Evolutionary conservation across 1,284 basidiomycete species (phyloP).

Genomic region (Ganoderma meredithae): DNA sequence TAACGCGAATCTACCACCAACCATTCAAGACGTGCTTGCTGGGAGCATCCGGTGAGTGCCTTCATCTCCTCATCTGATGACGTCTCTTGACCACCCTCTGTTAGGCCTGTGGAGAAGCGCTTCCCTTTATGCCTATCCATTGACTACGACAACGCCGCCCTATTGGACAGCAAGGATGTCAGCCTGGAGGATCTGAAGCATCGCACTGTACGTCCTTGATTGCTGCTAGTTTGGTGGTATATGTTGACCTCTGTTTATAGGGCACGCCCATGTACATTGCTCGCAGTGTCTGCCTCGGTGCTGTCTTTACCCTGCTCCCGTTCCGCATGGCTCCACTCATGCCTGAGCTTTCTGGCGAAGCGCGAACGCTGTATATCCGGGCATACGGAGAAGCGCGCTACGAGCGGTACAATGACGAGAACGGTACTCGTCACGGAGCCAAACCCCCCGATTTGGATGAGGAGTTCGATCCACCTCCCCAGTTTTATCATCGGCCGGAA

Average conservation of each 20-base stretch:
- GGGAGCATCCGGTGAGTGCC: background rate
- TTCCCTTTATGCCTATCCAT: background rate
- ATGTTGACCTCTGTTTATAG: background rate
- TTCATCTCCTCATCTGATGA: no score
- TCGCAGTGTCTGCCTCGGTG: background rate
- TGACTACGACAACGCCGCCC: background rate
- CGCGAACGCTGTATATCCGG: no score
- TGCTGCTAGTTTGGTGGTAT: background rate
- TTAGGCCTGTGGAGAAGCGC: background rate
- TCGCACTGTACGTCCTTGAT: background rate
- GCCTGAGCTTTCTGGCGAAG: no score
- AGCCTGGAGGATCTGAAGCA: background rate
- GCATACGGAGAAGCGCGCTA: no score
- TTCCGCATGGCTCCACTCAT: background rate
- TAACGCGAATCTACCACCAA: background rate
- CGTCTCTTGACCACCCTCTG: background rate
- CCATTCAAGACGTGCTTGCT: background rate
- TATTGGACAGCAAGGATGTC: background rate
- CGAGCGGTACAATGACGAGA: no score
- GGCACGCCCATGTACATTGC: slow-evolving; percentile 7
- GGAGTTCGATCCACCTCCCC: background rate
- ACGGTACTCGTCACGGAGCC: no score
- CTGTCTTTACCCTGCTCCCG: background rate
- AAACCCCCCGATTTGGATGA: no score
- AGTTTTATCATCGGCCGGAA: background rate